Base-by-base conservation (phyloP, 352 stramenopile species). In the Plasmopara muralis region DNA sequence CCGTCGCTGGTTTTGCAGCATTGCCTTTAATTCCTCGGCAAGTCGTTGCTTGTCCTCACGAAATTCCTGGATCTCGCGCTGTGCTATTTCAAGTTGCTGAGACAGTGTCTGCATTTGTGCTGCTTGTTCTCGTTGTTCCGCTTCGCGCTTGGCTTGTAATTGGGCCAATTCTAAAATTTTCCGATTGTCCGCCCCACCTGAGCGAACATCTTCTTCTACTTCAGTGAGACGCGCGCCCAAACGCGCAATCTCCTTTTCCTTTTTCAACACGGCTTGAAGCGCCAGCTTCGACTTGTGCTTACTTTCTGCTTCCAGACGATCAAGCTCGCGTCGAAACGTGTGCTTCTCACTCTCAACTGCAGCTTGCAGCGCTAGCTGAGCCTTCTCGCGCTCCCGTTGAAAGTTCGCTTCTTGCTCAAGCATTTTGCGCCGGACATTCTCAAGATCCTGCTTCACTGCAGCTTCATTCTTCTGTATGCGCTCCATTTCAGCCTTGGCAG, bases 151-250 rank as follows among this genome's bases (percentile, higher is more conserved):
- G 5, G 85, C 85, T 59, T 95, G 85, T 38, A 93, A 62, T 53
- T 90, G 78, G 0, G 85, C 85, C 43, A 92, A 83, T 47, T 93
- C 83, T 41, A 95, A 82, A 41, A 95, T 95, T 47, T 90, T 90
- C 34, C 85, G 83, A 55, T 93, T 82, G 47, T 90, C 85, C 1
- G 83, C 80, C 35, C 86, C 83, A 15, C 85, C 85, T 2, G 77
- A 88, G 3, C 81, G 80, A 43, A 93, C 83, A 34, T 95, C 85
- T 57, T 93, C 81, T 54, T 95, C 83, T 13, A 95, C 43, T 41
- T 89, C 73, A 2, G 65, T 47, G 6, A 93, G 72, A 14, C 81
- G 70, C 9, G 60, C 71, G 10, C 66, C 66, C 10, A 92, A 54
- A 0, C 63, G 62, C 18, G 72, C 64, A 42, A 93, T 86, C 45